These are phyloP conservation scores for Solanum aculeatissimum DNA, from an alignment of 305 asterid genomes.

Conservation along the genomic window DNA sequence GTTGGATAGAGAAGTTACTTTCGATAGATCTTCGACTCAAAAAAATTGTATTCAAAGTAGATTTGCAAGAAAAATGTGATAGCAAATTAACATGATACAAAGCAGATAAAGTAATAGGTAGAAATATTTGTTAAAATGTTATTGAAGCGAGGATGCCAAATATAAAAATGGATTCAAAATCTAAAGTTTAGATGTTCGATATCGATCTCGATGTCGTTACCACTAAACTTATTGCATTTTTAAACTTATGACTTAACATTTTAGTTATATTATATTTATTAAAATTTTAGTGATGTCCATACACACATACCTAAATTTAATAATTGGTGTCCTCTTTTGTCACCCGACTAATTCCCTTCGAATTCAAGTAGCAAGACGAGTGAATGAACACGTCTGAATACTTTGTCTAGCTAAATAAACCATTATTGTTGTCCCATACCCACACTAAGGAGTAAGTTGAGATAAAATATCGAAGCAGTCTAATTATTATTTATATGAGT, in stretches of 20 bases:
- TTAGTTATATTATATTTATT: no score
- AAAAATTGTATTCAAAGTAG: background rate
- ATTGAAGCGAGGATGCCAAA: no score
- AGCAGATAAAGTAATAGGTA: no score
- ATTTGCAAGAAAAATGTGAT: background rate
- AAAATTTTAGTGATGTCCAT: background rate
- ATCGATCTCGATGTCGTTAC: no score
- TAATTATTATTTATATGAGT: background rate
- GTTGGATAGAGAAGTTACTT: rapidly evolving
- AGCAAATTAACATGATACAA: no score
- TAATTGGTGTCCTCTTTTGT: background rate
- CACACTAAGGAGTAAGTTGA: background rate
- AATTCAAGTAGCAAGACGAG: background rate
- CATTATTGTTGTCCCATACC: background rate
- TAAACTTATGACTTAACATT: background rate
- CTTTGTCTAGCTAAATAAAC: background rate
- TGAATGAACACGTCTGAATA: background rate
- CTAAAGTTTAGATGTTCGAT: no score
- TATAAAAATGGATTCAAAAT: no score
- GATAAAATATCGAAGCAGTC: background rate
- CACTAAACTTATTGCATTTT: no score
- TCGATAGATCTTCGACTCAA: background rate
- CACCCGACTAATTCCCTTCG: background rate
- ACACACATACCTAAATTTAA: background rate
- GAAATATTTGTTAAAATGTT: no score